Base-by-base conservation (phyloP, 768 basidiomycete genomes). In the Psilocybe cyanescens region DNA sequence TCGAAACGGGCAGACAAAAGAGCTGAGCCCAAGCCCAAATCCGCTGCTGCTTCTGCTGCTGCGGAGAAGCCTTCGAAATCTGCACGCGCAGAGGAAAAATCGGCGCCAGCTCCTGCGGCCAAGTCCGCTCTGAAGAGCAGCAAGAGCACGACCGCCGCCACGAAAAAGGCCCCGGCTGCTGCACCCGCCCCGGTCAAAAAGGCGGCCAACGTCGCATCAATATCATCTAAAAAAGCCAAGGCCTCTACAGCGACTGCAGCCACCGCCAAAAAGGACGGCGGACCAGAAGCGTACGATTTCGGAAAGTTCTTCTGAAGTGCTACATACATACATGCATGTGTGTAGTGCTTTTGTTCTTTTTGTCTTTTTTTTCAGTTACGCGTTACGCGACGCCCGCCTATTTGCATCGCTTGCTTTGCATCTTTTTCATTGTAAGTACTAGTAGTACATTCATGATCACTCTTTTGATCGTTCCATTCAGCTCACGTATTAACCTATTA, bases 221-320 rank as follows among this genome's bases (percentile, higher is more conserved):
- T 3, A 24, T 24, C 24, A 24, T 62, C 70, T 51, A 72, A 74
- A 58, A 72, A 66, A 49, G 62, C 66, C 55, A 66, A 63, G 61
- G 62, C 66, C 47, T 57, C 47, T n/a, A 28, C 19, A 55, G 55
- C 54, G 65, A 63, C 44, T 60, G 33, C 7, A 1, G 33, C 33
- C 0, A 0, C 7, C 6, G 0, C 33, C 11, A 11, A 11, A 35
- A 11, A 6, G 6, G 33, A 11, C 6, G 33, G 46, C 12, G 67
- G 56, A 41, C 59, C 65, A 35, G 67, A 81, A 68, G 81, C 78
- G 30, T 89, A 88, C 68, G 83, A 86, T 70, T 89, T 89, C 69
- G 76, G 77, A 44, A 79, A 81, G 68, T 88, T 85, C 75, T 88
- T 88, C 72, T 79, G 59, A 68, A 19, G 16, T 49, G 54, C 39